Percentiles rank a stretch among this genome's conserved stretches.
Conservation (phyloP, 177 flowering plant species). For the Vitis hybrid region DNA sequence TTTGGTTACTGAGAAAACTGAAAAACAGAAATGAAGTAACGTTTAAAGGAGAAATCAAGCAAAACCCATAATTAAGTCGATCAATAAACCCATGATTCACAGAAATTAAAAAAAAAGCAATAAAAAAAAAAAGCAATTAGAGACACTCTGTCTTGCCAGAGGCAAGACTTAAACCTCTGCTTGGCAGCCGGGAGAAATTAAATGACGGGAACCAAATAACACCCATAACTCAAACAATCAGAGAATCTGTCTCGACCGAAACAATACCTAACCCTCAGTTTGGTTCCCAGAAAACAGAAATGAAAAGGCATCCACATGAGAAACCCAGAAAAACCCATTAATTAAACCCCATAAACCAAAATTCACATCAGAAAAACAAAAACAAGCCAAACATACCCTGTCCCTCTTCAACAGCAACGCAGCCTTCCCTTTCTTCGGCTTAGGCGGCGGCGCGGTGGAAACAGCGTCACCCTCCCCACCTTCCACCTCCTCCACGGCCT, state of each 20-base stretch:
- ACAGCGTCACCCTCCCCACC: constrained; percentile 18
- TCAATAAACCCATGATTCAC: too few species aligned
- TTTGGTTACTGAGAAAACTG: background rate
- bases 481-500: constrained; percentile 29
- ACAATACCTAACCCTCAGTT: background rate
- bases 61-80: background rate
- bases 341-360: background rate
- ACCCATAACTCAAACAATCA: background rate
- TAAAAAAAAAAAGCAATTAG: background rate
- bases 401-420: constrained; percentile 84
- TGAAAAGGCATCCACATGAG: constrained; percentile 6
- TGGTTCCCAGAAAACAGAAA: background rate
- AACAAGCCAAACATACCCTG: constrained; percentile 45
- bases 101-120: too few species aligned
- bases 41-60: background rate
- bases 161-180: constrained; percentile 1
- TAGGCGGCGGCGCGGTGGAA: constrained; percentile 26
- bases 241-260: too few species aligned
- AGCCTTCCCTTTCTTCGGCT: constrained; percentile 92
- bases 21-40: background rate
- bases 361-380: background rate
- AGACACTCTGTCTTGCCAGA: background rate
- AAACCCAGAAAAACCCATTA: background rate
- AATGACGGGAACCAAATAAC: constrained; percentile 1
- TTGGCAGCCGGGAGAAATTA: constrained; percentile 6